Percentiles rank a stretch among this genome's conserved stretches.
These are phyloP conservation scores for Thinopyrum obtusiflorum DNA, from an alignment of 202 grass and related monocot species.

Conservation along the genomic window DNA sequence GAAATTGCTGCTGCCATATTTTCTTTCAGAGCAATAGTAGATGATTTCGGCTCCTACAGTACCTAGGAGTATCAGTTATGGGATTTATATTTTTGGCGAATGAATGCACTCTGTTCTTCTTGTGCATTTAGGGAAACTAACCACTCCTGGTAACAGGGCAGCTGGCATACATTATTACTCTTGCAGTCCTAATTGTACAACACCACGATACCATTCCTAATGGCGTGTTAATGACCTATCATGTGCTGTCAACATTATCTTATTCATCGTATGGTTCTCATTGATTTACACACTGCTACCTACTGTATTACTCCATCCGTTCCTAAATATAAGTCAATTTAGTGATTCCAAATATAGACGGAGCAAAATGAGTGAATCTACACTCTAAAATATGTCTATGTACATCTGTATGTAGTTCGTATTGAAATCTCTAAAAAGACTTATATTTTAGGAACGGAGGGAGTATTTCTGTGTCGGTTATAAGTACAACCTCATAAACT, in stretches of 20 bases:
- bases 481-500: not conserved
- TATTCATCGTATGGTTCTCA: not conserved
- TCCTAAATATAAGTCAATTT: too few relatives aligned
- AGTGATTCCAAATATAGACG: too few relatives aligned
- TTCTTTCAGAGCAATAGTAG: not conserved
- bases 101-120: not conserved
- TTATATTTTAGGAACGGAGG: too few relatives aligned
- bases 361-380: too few relatives aligned
- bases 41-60: not conserved
- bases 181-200: not conserved
- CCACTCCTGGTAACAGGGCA: slow-evolving; percentile 6
- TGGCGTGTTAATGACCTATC: not conserved
- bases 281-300: not conserved
- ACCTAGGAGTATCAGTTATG: not conserved
- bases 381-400: too few relatives aligned
- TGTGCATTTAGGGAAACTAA: slow-evolving; percentile 13
- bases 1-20: not conserved
- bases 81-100: not conserved
- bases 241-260: not conserved
- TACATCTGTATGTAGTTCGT: too few relatives aligned
- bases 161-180: slow-evolving; percentile 8
- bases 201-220: not conserved
- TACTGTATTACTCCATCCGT: not conserved
- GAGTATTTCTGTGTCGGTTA: not conserved
- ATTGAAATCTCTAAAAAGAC: too few relatives aligned